Evolutionary conservation across 2,329 filamentous ascomycete genomes (phyloP), one percentile per base, ranked within the genome.

Genomic region (Fusarium sublunatum): DNA sequence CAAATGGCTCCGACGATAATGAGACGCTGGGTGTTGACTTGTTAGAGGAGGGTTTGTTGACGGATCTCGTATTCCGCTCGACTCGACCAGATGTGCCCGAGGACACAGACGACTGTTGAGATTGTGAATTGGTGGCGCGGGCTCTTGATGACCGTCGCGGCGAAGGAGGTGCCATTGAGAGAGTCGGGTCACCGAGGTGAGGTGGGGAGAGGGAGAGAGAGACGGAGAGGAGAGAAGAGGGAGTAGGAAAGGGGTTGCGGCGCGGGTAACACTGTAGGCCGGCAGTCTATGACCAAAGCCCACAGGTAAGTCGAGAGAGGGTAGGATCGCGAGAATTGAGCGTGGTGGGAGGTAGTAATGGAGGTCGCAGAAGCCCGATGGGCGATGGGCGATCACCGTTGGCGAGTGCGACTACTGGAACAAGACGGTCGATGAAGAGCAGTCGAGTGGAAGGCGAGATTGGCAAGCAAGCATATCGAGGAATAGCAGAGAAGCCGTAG

Each of bases 91-190:
- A 93, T 38, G 91, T 88, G 72, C 90, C 90, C 58, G 88, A 93
- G 38, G 92, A 94, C 45, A 91, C 88, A 63, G 91, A 92, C 64
- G 91, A 92, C 71, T 92, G 89, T 70, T 92, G 88, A 71, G 89
- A 87, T 78, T 87, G 86, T 72, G 88, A 85, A 81, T 93, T 91
- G 70, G 87, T 88, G 73, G 88, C 88, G 75, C 92, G 91, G 82
- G 92, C 92, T 85, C 94, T 89, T 78, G 93, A 95, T 74, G 93
- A 97, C 76, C 94, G 91, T 80, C 94, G 90, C 76, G 91, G 91
- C 75, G 90, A 86, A 70, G 80, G 80, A 74, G 81, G 84, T 82
- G 85, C 84, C 85, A 86, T 86, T 82, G 80, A 81, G 76, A 44
- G 56, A 56, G 67, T 49, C 53, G 52, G 61, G 49, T 55, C 68